Percentiles rank a stretch among this genome's conserved stretches.
Conservation (phyloP, 2,329 filamentous ascomycete species). For the Pyricularia pennisetigena region DNA sequence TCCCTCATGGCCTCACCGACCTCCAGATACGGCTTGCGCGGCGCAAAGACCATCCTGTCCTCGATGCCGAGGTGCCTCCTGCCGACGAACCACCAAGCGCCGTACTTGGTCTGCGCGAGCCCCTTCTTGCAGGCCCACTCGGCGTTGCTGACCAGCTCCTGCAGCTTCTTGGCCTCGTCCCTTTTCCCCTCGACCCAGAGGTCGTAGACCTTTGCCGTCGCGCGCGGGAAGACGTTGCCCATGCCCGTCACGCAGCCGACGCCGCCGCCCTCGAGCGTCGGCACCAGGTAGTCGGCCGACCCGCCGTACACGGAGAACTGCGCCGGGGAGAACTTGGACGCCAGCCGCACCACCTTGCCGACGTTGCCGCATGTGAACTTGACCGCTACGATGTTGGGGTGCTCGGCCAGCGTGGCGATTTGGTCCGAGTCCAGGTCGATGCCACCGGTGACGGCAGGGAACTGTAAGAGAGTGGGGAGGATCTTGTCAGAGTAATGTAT, state of each 20-base stretch:
- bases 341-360: constrained; percentile 32
- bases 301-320: constrained; percentile 33
- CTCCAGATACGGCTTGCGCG: constrained; percentile 31
- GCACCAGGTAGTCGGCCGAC: constrained; percentile 31
- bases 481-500: neutral
- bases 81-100: constrained; percentile 30
- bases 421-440: constrained; percentile 47
- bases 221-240: constrained; percentile 35
- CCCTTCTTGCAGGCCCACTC: constrained; percentile 43
- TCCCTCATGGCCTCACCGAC: constrained; percentile 24
- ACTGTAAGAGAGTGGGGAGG: constrained; percentile 43
- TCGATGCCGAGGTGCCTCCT: constrained; percentile 22
- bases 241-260: constrained; percentile 33
- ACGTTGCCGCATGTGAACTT: constrained; percentile 42
- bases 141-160: constrained; percentile 32
- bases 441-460: constrained; percentile 44
- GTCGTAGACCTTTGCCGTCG: constrained; percentile 28
- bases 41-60: constrained; percentile 25
- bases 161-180: constrained; percentile 27
- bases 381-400: constrained; percentile 38
- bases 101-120: constrained; percentile 35
- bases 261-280: constrained; percentile 26
- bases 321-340: constrained; percentile 4
- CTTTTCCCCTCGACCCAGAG: constrained; percentile 26
- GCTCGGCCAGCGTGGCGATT: constrained; percentile 38